Evolutionary conservation across 2,329 filamentous ascomycete genomes (phyloP), one percentile per base, ranked within the genome.

Genomic region (Fusarium sp.): DNA sequence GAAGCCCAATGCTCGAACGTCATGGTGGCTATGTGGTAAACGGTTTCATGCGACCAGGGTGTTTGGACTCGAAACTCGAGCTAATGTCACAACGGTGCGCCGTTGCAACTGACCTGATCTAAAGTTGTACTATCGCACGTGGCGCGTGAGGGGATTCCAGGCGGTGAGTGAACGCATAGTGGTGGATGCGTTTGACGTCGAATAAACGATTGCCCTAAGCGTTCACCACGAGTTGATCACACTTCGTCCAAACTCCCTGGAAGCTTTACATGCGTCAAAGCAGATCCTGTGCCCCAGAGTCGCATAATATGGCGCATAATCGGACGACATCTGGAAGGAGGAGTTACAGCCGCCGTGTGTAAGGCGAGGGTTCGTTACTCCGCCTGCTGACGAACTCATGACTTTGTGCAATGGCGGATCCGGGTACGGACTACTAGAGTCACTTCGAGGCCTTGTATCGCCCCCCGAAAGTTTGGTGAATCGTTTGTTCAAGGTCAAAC

Each of bases 71-170:
- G 39, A 51, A 35, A 45, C 13, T 53, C 9, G 35, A 56, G 42
- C 62, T 69, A 66, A 66, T 48, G 56, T 41, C 37, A 63, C 56
- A 61, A 61, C 49, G 52, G 29, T 45, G 52, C 52, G 49, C 62
- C 66, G 53, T 66, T 67, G 31, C 52, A 63, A 67, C 56, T 41
- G 48, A 55, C 45, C 51, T 66, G 47, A 42, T 36, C 58, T 63
- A 56, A 51, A 52, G 49, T 47, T 45, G 53, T 46, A 55, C 62
- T 67, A 69, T 67, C 37, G 31, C 57, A 59, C 39, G 55, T 66
- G 65, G 65, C 65, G 64, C 11, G n/a, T 42, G 23, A 51, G 46
- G 23, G 18, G 52, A 40, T 60, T 27, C 29, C 39, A 52, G 46
- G 50, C 48, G 66, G 56, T 61, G 61, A 45, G 20, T 52, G 42